Conservation (phyloP, 768 basidiomycete genomes). For the Kwoniella dendrophila region DNA sequence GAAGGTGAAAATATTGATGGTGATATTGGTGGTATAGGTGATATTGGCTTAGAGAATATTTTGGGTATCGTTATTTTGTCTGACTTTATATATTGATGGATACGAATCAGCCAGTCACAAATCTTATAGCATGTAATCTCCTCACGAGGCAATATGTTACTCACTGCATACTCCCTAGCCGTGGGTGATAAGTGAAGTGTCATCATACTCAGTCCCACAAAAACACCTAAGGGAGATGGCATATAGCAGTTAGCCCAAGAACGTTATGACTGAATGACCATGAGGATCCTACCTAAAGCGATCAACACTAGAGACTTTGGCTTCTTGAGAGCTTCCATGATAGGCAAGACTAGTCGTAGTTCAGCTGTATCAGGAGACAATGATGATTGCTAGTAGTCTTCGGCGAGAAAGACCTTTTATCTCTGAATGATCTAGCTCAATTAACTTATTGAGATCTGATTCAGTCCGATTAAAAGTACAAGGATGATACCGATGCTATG, state of each 20-base stretch:
- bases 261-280: no score
- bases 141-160: not conserved
- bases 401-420: no score
- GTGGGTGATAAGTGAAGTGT: slow-evolving; percentile 6
- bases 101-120: not conserved
- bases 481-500: no score
- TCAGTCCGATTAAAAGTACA: no score
- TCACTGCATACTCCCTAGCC: slow-evolving; percentile 3
- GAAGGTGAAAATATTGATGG: slow-evolving; percentile 5
- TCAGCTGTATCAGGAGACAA: no score
- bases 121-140: not conserved
- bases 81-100: not conserved
- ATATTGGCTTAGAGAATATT: slow-evolving; percentile 4
- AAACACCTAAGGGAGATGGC: not conserved
- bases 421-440: no score
- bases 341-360: no score
- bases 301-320: no score
- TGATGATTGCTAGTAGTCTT: no score
- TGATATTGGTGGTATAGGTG: not conserved
- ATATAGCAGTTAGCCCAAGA: not conserved
- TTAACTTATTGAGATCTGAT: no score
- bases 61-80: slow-evolving; percentile 1
- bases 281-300: no score
- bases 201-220: not conserved
- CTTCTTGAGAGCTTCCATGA: no score